A percentile compares a stretch with the other conserved stretches of the same genome.
Conservation (phyloP, 2,329 filamentous ascomycete genomes). For the Aspergillus sp. region DNA sequence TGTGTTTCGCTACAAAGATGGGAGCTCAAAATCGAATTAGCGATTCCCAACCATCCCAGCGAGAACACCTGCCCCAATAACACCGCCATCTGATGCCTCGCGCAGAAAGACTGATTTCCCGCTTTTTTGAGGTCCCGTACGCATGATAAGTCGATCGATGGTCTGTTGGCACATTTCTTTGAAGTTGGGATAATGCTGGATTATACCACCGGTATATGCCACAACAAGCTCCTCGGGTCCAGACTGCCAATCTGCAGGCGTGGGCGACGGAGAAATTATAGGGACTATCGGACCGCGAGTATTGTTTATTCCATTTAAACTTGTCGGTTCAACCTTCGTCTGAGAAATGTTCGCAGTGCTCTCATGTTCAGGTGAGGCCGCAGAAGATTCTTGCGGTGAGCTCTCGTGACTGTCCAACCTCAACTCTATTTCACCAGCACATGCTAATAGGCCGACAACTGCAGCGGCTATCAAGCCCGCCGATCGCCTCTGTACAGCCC, state of each 20-base stretch:
- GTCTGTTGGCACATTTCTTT: conserved; percentile 68
- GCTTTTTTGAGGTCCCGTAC: conserved; percentile 45
- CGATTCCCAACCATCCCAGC: conserved; percentile 47
- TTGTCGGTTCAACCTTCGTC: neutral
- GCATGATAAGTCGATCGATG: conserved; percentile 58
- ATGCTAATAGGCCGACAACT: conserved; percentile 67
- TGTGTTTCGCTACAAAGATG: conserved; percentile 7
- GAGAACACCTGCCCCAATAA: conserved; percentile 56
- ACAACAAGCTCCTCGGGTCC: conserved; percentile 65
- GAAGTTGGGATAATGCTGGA: conserved; percentile 76
- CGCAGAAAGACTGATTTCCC: conserved; percentile 52
- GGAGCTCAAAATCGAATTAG: neutral
- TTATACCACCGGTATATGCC: conserved; percentile 78
- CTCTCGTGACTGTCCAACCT: conserved; percentile 40
- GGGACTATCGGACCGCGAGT: conserved; percentile 36
- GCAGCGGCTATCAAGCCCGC: conserved; percentile 73
- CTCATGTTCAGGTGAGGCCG: conserved; percentile 28
- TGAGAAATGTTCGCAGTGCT: conserved; percentile 23
- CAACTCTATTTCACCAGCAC: conserved; percentile 64
- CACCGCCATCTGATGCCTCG: conserved; percentile 55
- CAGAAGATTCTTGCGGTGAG: conserved; percentile 29
- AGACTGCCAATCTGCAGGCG: conserved; percentile 41
- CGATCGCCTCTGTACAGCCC: conserved; percentile 69
- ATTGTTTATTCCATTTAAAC: conserved; percentile 10
- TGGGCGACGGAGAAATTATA: conserved; percentile 34